Base-by-base conservation (phyloP, 257 asterid species). In the Linaria vulgaris region DNA sequence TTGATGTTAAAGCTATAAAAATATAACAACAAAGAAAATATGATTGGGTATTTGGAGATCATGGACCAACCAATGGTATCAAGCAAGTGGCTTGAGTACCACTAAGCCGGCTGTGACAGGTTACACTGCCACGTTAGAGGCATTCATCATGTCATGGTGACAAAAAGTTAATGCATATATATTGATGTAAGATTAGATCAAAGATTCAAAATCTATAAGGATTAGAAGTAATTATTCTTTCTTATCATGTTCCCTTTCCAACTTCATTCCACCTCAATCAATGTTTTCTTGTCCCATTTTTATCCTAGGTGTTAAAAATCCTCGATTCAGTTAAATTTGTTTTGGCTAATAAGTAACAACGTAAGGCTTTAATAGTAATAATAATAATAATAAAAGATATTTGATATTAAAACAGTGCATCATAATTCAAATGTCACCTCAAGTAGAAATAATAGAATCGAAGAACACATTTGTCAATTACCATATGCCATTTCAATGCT, bases 241-340 rank as follows among this genome's bases (percentile, higher is more conserved):
- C 78, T 69, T 80, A 73, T 86, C 88, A 15, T 83, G 91, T 78
- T 61, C 75, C 87, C 82, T 31, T 47, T 64, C 59, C 69, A 59
- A 73, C 77, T 69, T 77, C 69, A 66, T 48, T 67, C 59, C 68
- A 61, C 68, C 67, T 64, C 67, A 76, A 64, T 81, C 78, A 67
- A 57, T 74, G 74, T 70, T 66, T 50, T 65, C 74, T 71, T 76
- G 92, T 79, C 84, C 56, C 60, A 10, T 71, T 75, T 74, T 69
- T 44, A 76, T 27, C 56, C 19, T 22, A 0, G 22, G 24, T 59
- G 60, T 46, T 54, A 22, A 63, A 71, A n/a, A 67, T 45, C 9
- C 41, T 23, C 21, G 20, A 62, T 48, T 56, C 60, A 60, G 13
- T 5, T n/a, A n/a, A n/a, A n/a, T 47, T 59, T 47, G 3, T 25